Evolutionary conservation across 768 basidiomycete genomes (phyloP).

Genomic region (Lanmaoa pseudosensibilis): DNA sequence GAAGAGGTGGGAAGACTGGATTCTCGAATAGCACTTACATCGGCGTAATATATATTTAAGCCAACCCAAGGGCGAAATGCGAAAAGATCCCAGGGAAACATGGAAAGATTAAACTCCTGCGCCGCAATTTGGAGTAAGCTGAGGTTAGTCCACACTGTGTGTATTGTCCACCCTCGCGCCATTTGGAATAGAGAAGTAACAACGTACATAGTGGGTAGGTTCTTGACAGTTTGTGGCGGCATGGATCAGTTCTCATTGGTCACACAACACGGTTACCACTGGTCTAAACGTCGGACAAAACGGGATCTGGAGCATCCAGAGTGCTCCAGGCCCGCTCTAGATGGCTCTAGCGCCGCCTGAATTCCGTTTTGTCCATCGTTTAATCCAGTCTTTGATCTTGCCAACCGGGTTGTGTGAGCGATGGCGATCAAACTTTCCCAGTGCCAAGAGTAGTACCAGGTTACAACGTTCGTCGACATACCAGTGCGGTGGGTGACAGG

Average conservation of each 20-base stretch:
- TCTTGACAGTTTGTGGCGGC: background rate
- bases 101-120: background rate
- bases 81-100: background rate
- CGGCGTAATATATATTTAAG: constrained; percentile 6
- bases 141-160: background rate
- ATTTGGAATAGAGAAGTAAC: background rate
- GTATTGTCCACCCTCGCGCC: background rate
- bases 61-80: background rate
- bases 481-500: background rate
- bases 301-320: too few species aligned
- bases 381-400: too few species aligned
- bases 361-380: too few species aligned
- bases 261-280: too few species aligned
- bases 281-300: too few species aligned
- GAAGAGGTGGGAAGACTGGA: constrained; percentile 3
- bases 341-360: too few species aligned
- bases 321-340: too few species aligned
- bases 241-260: background rate
- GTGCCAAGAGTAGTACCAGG: background rate
- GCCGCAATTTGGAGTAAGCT: background rate
- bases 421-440: background rate
- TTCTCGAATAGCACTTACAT: constrained; percentile 2
- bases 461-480: background rate
- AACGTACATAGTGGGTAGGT: background rate
- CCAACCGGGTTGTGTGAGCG: too few species aligned